Conservation (phyloP, 148 eudicot species). For the Fallopia convolvulus region DNA sequence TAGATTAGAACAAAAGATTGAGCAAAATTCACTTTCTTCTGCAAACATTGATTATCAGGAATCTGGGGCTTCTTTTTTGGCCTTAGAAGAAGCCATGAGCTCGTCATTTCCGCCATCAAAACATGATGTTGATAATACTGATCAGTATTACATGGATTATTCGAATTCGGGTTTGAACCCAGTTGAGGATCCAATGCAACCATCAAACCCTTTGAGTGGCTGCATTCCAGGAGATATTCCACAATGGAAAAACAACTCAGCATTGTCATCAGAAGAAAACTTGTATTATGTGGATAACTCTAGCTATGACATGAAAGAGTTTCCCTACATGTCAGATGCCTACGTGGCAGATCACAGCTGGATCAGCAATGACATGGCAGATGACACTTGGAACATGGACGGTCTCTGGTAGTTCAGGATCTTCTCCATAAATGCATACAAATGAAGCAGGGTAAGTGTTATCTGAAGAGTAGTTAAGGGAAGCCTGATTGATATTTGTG, state of each 20-base stretch:
- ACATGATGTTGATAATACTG: neutral
- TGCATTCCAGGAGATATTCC: neutral
- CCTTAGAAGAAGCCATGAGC: neutral
- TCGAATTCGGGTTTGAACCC: neutral
- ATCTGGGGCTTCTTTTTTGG: neutral
- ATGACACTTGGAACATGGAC: slow-evolving; percentile 13
- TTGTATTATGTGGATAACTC: slow-evolving; percentile 1
- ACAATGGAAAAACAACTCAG: neutral
- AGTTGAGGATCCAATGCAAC: neutral
- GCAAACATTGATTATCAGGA: neutral
- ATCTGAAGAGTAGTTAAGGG: neutral
- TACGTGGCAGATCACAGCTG: neutral
- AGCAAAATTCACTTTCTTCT: slow-evolving; percentile 14
- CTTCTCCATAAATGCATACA: neutral
- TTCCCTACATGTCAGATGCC: neutral
- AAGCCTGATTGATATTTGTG: neutral
- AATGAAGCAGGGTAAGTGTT: neutral
- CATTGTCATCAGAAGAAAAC: neutral
- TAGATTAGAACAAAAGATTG: slow-evolving; percentile 47
- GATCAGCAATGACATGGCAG: neutral
- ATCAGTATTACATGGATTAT: neutral
- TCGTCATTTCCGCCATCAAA: neutral
- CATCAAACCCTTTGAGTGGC: neutral
- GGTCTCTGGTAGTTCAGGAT: slow-evolving; percentile 10
- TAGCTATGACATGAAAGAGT: slow-evolving; percentile 7